Conservation (phyloP, 2,329 filamentous ascomycete species). For the Penicillium hordei region DNA sequence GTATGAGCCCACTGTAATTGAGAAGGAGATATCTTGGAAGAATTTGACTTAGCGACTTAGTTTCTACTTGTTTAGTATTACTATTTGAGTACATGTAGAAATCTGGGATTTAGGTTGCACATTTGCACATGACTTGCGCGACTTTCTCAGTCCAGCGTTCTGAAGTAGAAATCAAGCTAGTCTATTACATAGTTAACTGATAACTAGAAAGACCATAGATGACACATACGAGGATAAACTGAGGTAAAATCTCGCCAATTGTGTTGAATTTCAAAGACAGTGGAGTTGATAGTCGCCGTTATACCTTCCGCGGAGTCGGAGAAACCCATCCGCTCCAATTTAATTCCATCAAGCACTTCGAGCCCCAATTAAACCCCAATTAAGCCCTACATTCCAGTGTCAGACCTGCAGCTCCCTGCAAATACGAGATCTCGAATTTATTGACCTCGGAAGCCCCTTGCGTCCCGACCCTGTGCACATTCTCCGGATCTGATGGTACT, state of each 20-base stretch:
- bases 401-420: constrained; percentile 5
- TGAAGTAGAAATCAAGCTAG: neutral
- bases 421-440: constrained; percentile 8
- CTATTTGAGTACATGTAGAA: neutral
- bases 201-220: neutral
- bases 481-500: constrained; percentile 37
- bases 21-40: neutral
- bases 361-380: neutral
- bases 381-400: constrained; percentile 8
- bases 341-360: constrained; percentile 17
- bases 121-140: neutral
- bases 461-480: constrained; percentile 27
- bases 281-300: neutral
- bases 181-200: neutral
- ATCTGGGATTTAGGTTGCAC: neutral
- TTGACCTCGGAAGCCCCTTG: constrained; percentile 24
- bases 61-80: neutral
- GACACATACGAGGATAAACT: neutral
- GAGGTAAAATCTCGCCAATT: neutral
- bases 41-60: no score
- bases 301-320: constrained; percentile 26
- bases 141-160: neutral
- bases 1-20: constrained; percentile 6
- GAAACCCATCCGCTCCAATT: constrained; percentile 28
- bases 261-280: neutral